Percentiles rank a stretch among this genome's conserved stretches.
Evolutionary conservation across 306 rosid species (phyloP).

Genomic region (Lathyrus tuberosus): DNA sequence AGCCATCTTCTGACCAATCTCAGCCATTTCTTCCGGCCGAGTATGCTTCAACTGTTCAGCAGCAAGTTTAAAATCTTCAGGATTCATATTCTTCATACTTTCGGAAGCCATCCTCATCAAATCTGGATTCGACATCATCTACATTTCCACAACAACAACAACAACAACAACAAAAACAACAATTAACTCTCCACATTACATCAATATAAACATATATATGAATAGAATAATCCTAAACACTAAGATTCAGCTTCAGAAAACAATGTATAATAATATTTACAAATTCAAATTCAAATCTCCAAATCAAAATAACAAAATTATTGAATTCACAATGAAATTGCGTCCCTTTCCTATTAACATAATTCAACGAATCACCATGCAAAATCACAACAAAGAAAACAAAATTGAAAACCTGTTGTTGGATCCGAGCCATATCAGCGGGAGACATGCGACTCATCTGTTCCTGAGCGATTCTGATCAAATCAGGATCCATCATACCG

Average conservation of each 20-base stretch:
- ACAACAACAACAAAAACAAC: constrained; percentile 1
- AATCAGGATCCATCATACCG: constrained; percentile 94
- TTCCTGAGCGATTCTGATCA: constrained; percentile 87
- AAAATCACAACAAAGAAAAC: neutral
- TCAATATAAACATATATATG: neutral
- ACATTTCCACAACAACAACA: constrained; percentile 45
- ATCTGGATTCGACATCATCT: constrained; percentile 98
- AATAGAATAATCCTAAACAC: neutral
- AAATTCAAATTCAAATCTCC: constrained; percentile 13
- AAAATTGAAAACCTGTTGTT: constrained; percentile 64
- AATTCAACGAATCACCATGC: constrained; percentile 15
- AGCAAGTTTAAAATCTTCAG: constrained; percentile 80
- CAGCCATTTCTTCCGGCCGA: constrained; percentile 91
- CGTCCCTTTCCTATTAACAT: neutral
- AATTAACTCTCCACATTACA: neutral
- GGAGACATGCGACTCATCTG: constrained; percentile 99
- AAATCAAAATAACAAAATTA: too few species aligned
- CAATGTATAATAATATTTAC: constrained; percentile 16
- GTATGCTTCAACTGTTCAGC: constrained; percentile 91
- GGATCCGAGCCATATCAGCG: constrained; percentile 87
- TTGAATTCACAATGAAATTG: neutral
- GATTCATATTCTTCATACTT: constrained; percentile 85
- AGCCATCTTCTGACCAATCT: constrained; percentile 92
- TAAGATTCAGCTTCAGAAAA: neutral
- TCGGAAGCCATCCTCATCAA: constrained; percentile 91